Conservation (phyloP, 2,329 filamentous ascomycete genomes). For the Fusarium luffae region DNA sequence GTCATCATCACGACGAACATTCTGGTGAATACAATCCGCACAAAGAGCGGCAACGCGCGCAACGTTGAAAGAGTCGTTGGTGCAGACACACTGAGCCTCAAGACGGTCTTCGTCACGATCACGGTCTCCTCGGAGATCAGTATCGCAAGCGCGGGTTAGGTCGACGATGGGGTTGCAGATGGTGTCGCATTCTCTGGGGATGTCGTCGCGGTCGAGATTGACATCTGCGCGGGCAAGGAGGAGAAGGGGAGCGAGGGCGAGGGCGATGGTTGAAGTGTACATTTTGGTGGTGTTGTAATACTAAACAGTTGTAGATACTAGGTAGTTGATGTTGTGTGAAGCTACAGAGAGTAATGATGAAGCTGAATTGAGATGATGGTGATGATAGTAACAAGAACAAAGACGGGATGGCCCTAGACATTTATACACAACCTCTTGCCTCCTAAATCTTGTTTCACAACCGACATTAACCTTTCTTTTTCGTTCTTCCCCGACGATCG, state of each 20-base stretch:
- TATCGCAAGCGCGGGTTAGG: conserved; percentile 52
- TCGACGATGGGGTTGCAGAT: conserved; percentile 53
- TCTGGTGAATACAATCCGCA: conserved; percentile 53
- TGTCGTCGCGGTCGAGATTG: conserved; percentile 49
- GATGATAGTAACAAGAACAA: background rate
- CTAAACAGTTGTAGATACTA: no score
- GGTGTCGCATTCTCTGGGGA: conserved; percentile 49
- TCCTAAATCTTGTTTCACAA: background rate
- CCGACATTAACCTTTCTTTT: background rate
- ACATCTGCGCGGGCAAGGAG: conserved; percentile 49
- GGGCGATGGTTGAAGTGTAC: conserved; percentile 47
- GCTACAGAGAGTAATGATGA: no score
- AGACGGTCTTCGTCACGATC: conserved; percentile 52
- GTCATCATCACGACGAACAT: conserved; percentile 34
- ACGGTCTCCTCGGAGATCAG: conserved; percentile 45
- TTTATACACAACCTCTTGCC: conserved; percentile 18
- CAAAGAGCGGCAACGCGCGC: conserved; percentile 51
- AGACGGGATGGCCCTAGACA: background rate
- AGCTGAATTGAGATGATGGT: background rate
- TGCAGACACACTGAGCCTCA: conserved; percentile 55
- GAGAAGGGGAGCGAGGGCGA: conserved; percentile 46
- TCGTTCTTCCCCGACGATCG: conserved; percentile 21
- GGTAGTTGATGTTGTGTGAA: no score
- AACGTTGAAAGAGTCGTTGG: conserved; percentile 56
- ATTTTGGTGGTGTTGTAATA: conserved; percentile 33